phyloP scores from a whole-genome alignment of 2,329 filamentous ascomycete genomes.

The Furcasterigmium sp. region DNA sequence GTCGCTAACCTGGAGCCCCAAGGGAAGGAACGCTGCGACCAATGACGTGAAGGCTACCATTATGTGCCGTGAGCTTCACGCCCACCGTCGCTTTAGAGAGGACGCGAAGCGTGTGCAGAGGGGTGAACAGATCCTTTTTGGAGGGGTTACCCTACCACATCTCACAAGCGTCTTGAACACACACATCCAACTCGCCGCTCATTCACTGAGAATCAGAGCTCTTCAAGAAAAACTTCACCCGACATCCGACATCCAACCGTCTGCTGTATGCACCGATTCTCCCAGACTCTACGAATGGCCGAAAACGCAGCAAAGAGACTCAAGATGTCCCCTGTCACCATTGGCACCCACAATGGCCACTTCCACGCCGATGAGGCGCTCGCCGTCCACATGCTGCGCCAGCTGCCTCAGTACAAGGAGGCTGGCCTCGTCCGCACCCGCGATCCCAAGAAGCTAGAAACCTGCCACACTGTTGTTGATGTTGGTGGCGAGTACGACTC shows the following conservation, averaged over 20 bases:
- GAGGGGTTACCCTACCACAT: background rate
- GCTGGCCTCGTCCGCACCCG: constrained; percentile 80
- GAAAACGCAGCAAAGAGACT: constrained; percentile 74
- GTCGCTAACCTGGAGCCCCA: too few relatives aligned
- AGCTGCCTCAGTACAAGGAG: constrained; percentile 73
- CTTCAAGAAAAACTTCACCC: background rate
- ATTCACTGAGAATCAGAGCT: background rate
- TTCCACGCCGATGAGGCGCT: constrained; percentile 99
- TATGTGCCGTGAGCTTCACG: too few relatives aligned
- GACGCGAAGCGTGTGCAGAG: too few relatives aligned
- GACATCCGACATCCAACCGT: background rate
- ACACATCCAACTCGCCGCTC: background rate
- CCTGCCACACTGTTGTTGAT: constrained; percentile 93
- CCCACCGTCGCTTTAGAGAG: too few relatives aligned
- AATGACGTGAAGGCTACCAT: too few relatives aligned
- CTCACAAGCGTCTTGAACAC: constrained; percentile 1
- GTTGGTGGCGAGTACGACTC: constrained; percentile 94
- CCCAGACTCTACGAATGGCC: constrained; percentile 47
- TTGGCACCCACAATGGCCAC: constrained; percentile 96
- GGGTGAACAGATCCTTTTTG: too few relatives aligned
- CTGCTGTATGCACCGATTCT: constrained; percentile 35
- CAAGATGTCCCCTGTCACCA: constrained; percentile 60
- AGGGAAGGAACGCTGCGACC: background rate
- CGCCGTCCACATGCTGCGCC: constrained; percentile 90
- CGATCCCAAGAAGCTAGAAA: constrained; percentile 70